Evolutionary conservation across 192 early-diverging fungal species (phyloP).

Genomic region (Jimgerdemannia flammicorona): DNA sequence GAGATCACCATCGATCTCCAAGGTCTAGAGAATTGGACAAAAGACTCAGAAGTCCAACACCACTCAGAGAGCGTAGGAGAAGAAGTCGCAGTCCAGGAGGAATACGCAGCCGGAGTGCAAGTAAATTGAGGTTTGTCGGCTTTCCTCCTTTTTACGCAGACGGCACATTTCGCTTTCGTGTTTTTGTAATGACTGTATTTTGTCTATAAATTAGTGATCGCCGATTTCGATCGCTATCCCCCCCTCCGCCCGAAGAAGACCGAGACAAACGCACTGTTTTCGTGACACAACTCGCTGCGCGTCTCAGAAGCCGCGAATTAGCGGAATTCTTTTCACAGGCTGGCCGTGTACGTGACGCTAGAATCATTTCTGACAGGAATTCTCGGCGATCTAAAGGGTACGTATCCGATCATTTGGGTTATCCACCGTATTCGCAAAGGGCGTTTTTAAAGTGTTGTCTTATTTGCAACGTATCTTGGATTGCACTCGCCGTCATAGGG

Average conservation of each 20-base stretch:
- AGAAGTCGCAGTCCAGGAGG: slow-evolving; percentile 35
- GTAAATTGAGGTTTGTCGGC: slow-evolving; percentile 16
- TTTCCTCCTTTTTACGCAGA: slow-evolving; percentile 7
- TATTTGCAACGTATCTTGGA: background rate
- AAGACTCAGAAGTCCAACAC: slow-evolving; percentile 22
- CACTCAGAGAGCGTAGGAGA: slow-evolving; percentile 24
- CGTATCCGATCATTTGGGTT: background rate
- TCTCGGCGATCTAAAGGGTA: slow-evolving; percentile 87
- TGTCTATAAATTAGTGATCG: slow-evolving; percentile 20
- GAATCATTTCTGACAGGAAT: slow-evolving; percentile 81
- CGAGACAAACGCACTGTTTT: slow-evolving; percentile 93
- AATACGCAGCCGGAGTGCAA: slow-evolving; percentile 24
- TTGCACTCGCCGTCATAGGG: slow-evolving; percentile 42
- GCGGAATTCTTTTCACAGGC: slow-evolving; percentile 79
- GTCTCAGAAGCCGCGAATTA: slow-evolving; percentile 74
- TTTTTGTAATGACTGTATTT: slow-evolving; percentile 11
- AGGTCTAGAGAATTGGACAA: slow-evolving; percentile 33
- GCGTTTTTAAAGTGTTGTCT: background rate
- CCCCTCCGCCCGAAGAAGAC: slow-evolving; percentile 67
- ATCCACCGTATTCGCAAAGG: background rate
- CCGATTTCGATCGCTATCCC: slow-evolving; percentile 58
- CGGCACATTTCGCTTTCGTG: background rate
- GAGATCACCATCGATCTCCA: slow-evolving; percentile 35
- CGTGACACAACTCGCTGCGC: slow-evolving; percentile 88
- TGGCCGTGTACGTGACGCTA: slow-evolving; percentile 85